phyloP scores from a whole-genome alignment of 768 basidiomycete species.

The Psilocybe sp. region DNA sequence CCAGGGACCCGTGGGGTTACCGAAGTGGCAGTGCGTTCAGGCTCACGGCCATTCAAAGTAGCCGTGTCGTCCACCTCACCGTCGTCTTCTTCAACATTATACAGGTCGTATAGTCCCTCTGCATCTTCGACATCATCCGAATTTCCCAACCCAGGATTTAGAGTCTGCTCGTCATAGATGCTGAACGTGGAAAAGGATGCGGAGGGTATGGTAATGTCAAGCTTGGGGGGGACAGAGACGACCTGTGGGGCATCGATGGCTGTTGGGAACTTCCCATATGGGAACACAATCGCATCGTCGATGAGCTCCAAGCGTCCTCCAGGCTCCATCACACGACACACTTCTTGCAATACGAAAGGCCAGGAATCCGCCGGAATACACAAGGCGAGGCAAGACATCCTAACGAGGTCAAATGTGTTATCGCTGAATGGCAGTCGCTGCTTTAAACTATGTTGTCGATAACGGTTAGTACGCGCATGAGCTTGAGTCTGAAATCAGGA shows the following conservation, averaged over 20 bases:
- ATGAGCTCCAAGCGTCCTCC: slow-evolving; percentile 70
- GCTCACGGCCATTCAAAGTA: slow-evolving; percentile 14
- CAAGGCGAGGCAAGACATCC: slow-evolving; percentile 66
- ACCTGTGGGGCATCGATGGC: slow-evolving; percentile 2
- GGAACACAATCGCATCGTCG: slow-evolving; percentile 66
- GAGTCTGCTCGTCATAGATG: slow-evolving; percentile 17
- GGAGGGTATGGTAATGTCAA: slow-evolving; percentile 23
- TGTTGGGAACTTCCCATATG: slow-evolving; percentile 36
- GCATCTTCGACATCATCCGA: slow-evolving; percentile 19
- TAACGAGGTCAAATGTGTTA: slow-evolving; percentile 63
- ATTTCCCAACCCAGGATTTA: slow-evolving; percentile 24
- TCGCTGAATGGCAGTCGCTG: slow-evolving; percentile 59
- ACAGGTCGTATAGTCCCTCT: slow-evolving; percentile 20
- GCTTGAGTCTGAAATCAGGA: slow-evolving; percentile 1
- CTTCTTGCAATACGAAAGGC: slow-evolving; percentile 58
- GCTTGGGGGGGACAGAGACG: slow-evolving; percentile 15
- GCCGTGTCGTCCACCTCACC: slow-evolving; percentile 26
- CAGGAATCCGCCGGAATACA: slow-evolving; percentile 58
- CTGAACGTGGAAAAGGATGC: slow-evolving; percentile 24
- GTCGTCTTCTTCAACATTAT: slow-evolving; percentile 25
- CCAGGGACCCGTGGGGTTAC: background rate
- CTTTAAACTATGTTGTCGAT: slow-evolving; percentile 40
- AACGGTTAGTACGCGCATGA: background rate
- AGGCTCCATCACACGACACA: slow-evolving; percentile 54
- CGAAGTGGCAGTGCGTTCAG: background rate